Percentiles rank a stretch among this genome's conserved stretches.
Evolutionary conservation across 495 filamentous ascomycete species (phyloP).

Genomic region (Neurospora terricola): DNA sequence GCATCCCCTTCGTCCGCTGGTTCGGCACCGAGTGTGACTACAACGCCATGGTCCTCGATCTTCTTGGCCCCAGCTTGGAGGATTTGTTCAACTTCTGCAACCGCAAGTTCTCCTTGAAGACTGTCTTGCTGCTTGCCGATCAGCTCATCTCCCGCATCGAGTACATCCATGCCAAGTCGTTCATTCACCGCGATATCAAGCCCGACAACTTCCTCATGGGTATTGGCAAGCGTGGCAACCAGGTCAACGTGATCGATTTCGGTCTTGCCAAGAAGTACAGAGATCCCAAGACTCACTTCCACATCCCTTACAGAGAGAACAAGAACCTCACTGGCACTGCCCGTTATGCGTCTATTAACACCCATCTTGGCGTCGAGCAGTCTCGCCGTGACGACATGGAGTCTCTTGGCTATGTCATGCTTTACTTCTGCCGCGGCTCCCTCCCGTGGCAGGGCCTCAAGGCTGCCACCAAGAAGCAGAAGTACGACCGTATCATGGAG

Average conservation of each 20-base stretch:
- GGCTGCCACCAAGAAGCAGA: conserved; percentile 99
- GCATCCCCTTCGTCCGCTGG: conserved; percentile 99
- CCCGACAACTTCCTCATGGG: conserved; percentile 99
- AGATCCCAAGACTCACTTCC: conserved; percentile 99
- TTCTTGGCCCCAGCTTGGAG: conserved; percentile 94
- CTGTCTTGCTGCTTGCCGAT: conserved; percentile 94
- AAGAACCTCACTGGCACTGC: conserved; percentile 99
- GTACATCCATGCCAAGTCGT: conserved; percentile 99
- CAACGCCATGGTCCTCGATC: conserved; percentile 99
- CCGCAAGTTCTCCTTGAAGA: conserved; percentile 99
- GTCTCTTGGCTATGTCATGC: conserved; percentile 98
- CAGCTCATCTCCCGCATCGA: conserved; percentile 99
- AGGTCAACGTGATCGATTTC: conserved; percentile 99
- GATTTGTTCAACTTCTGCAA: conserved; percentile 99
- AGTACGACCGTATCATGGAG: conserved; percentile 99
- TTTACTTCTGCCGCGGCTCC: conserved; percentile 99
- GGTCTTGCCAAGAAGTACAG: conserved; percentile 99
- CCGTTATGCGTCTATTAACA: conserved; percentile 99
- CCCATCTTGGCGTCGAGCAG: conserved; percentile 97
- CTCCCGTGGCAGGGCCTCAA: conserved; percentile 99
- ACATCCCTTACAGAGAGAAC: conserved; percentile 99
- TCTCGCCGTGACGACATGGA: conserved; percentile 99
- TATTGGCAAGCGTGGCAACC: conserved; percentile 98
- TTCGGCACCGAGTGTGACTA: conserved; percentile 99
- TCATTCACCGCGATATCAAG: conserved; percentile 99